A percentile compares a stretch with the other conserved stretches of the same genome.
phyloP scores from a whole-genome alignment of 2,329 filamentous ascomycete genomes.

The Orbilia blumenaviensis region DNA sequence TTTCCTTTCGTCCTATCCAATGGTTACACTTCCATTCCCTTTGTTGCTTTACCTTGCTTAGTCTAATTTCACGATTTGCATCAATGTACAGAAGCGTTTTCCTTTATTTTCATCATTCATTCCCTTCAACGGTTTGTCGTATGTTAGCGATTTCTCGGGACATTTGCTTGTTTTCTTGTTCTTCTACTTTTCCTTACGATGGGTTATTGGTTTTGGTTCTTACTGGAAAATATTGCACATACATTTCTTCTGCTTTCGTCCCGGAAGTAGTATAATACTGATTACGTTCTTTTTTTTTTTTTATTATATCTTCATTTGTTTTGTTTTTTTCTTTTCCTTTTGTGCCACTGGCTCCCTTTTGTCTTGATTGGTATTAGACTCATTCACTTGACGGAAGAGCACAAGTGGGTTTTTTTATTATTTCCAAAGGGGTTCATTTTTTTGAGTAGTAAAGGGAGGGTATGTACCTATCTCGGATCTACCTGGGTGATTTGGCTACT shows the following conservation, averaged over 20 bases:
- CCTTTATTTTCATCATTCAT: constrained; percentile 6
- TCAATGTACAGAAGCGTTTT: constrained; percentile 51
- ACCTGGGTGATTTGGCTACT: neutral
- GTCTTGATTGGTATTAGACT: neutral
- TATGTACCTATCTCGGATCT: neutral
- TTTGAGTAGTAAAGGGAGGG: neutral
- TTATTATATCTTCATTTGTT: too few relatives aligned
- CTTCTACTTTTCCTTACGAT: constrained; percentile 7
- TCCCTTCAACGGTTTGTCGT: constrained; percentile 13
- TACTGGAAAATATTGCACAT: neutral
- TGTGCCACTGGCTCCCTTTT: neutral
- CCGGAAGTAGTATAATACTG: constrained; percentile 14
- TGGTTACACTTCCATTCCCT: neutral
- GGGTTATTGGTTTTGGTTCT: neutral
- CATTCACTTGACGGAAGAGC: neutral
- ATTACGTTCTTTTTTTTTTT: neutral
- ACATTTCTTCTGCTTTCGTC: constrained; percentile 1
- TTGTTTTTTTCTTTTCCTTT: neutral
- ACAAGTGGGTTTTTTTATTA: neutral
- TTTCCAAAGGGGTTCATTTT: too few relatives aligned
- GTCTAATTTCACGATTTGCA: constrained; percentile 8
- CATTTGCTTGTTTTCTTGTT: constrained; percentile 6
- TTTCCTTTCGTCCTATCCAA: neutral
- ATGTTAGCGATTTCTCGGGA: constrained; percentile 45
- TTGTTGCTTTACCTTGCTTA: neutral